phyloP scores from a whole-genome alignment of 495 filamentous ascomycete species.

The Xylaria nigripes region DNA sequence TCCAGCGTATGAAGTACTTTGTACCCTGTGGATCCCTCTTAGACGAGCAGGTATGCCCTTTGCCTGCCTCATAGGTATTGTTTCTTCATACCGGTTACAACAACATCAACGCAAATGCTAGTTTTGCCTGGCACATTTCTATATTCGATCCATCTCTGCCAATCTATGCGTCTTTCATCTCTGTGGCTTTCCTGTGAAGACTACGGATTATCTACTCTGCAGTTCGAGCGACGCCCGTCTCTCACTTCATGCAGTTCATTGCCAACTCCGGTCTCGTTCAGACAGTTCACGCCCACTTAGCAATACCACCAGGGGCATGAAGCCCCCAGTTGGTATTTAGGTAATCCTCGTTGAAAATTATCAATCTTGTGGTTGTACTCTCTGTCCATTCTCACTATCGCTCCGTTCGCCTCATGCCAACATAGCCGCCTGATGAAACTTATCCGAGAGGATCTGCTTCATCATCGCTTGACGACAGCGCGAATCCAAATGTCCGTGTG shows the following conservation, averaged over 20 bases:
- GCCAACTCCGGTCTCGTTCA: slow-evolving; percentile 2
- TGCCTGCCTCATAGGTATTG: too few relatives aligned
- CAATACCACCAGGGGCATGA: slow-evolving; percentile 7
- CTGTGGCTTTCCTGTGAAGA: not conserved
- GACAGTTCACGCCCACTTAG: slow-evolving; percentile 6
- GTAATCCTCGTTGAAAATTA: not conserved
- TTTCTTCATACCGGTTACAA: too few relatives aligned
- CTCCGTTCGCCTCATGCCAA: slow-evolving; percentile 5
- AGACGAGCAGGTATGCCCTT: too few relatives aligned
- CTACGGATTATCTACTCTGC: too few relatives aligned
- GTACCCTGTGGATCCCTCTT: not conserved
- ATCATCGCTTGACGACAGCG: not conserved
- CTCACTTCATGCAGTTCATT: slow-evolving; percentile 11
- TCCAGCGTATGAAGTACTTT: not conserved
- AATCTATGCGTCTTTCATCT: not conserved
- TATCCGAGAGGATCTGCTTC: not conserved
- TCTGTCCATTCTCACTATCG: not conserved
- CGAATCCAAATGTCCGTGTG: not conserved
- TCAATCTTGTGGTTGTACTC: not conserved
- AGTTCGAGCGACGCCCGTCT: not conserved
- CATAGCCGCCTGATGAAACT: slow-evolving; percentile 1
- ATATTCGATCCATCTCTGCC: not conserved
- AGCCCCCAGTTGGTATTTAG: not conserved
- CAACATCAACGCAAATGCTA: not conserved
- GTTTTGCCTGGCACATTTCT: not conserved